These are phyloP conservation scores for Bruguiera sexangula DNA, from an alignment of 345 rosid species.

Conservation along the genomic window DNA sequence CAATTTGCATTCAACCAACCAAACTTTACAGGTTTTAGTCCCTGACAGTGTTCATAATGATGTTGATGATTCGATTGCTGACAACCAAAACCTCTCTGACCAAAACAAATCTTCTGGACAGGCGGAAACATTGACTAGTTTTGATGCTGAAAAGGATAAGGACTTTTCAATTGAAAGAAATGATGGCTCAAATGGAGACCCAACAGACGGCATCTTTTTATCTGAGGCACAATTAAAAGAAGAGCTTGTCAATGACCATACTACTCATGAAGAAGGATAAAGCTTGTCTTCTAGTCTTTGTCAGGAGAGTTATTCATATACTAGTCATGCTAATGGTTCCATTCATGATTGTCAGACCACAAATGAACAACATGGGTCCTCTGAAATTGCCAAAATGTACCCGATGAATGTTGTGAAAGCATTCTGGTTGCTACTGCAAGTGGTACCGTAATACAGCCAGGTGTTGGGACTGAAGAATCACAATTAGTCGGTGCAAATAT, in stretches of 20 bases:
- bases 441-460: slow-evolving; percentile 14
- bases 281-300: slow-evolving; percentile 17
- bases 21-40: no score
- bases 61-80: slow-evolving; percentile 27
- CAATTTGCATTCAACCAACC: no score
- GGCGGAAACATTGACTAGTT: slow-evolving; percentile 18
- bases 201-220: neutral
- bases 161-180: neutral
- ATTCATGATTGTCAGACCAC: slow-evolving; percentile 31
- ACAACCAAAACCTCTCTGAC: slow-evolving; percentile 30
- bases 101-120: slow-evolving; percentile 21
- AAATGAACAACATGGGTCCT: slow-evolving; percentile 20
- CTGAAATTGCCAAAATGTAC: slow-evolving; percentile 27
- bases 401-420: slow-evolving; percentile 21
- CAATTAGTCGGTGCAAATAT: neutral
- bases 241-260: slow-evolving; percentile 21
- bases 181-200: neutral
- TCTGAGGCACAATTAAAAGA: slow-evolving; percentile 19
- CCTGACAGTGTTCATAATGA: neutral
- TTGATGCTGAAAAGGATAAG: slow-evolving; percentile 6
- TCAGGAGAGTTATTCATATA: slow-evolving; percentile 22
- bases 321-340: slow-evolving; percentile 20
- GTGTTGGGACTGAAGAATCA: slow-evolving; percentile 13
- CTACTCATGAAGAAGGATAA: slow-evolving; percentile 25
- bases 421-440: slow-evolving; percentile 11